A percentile compares a stretch with the other conserved stretches of the same genome.
These are phyloP conservation scores for Metschnikowia similis DNA, from an alignment of 805 yeast species.

Conservation along the genomic window DNA sequence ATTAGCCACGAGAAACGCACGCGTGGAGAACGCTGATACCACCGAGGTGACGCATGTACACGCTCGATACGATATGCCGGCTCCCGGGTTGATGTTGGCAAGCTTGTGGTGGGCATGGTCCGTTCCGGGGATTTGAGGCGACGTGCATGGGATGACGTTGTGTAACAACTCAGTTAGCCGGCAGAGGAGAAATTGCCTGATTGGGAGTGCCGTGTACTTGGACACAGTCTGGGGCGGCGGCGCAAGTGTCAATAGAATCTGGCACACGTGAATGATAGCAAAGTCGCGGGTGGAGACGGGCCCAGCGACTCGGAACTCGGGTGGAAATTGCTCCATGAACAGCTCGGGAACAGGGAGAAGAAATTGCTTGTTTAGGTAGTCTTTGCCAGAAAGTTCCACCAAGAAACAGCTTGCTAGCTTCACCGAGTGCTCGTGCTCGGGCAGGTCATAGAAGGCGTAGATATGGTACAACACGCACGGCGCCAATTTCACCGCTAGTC, in stretches of 20 bases:
- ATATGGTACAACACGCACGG: conserved; percentile 56
- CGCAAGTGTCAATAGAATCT: conserved; percentile 17
- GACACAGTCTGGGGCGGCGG: conserved; percentile 15
- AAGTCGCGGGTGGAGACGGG: conserved; percentile 62
- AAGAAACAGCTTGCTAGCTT: conserved; percentile 51
- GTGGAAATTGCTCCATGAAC: conserved; percentile 51
- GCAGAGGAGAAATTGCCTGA: conserved; percentile 31
- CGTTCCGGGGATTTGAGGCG: conserved; percentile 9
- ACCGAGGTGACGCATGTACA: conserved; percentile 44
- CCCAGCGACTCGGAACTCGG: conserved; percentile 41
- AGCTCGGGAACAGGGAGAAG: conserved; percentile 42
- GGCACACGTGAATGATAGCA: conserved; percentile 49
- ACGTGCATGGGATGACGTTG: conserved; percentile 47
- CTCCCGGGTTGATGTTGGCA: conserved; percentile 31
- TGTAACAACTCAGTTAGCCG: conserved; percentile 57
- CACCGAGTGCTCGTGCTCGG: conserved; percentile 38
- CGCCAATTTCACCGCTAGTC: conserved; percentile 50
- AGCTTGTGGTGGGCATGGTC: conserved; percentile 22
- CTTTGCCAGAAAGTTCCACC: conserved; percentile 45
- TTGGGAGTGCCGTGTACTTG: conserved; percentile 10
- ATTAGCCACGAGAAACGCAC: conserved; percentile 32
- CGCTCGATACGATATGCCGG: conserved; percentile 50
- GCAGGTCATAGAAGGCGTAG: conserved; percentile 40
- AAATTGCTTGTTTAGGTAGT: conserved; percentile 33
- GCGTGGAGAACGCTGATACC: conserved; percentile 34